Evolutionary conservation across 441 rosid genomes (phyloP), one percentile per base, ranked within the genome.

Genomic region (Populus trichocarpa): DNA sequence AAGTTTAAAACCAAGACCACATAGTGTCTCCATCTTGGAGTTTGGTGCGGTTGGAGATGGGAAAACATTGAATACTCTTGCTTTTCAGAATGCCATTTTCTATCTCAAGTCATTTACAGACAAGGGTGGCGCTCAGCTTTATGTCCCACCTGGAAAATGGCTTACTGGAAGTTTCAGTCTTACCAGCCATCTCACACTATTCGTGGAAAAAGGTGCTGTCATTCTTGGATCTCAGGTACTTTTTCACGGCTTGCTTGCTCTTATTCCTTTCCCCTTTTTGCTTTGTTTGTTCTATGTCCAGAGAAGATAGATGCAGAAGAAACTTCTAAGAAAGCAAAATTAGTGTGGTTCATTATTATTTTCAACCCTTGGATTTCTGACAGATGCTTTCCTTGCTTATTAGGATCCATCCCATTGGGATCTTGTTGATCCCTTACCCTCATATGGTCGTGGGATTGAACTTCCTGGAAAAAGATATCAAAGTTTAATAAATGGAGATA

Each of bases 11-110:
- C 92, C 96, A 1, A 89, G 99, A 83, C 99, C 99, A 0, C 99
- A 93, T 63, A 93, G 97, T 65, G 99, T 96, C 69, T 96, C 99
- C 0, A 95, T 95, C 25, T 83, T 83, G 40, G 99, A 95, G 84
- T 95, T 95, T 76, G 99, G 99, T 63, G 99, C 98, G 20, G 94
- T 93, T 12, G 99, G 96, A 67, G 97, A 96, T 23, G 99, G 99
- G 28, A 96, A 91, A 83, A 81, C 90, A 6, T 76, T 92, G 77
- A 96, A 96, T 80, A 96, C 99, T 9, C 77, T 96, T 65, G 97
- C 99, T 38, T 93, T 95, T 74, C 97, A 93, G 46, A 95, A 95
- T 80, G 99, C 99, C 63, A 84, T 95, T 73, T 95, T 95, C 87
- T 95, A 95, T 80, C 93, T 91, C 33, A 95, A 95, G 85, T 95